Percentiles rank a stretch among this genome's conserved stretches.
phyloP scores from a whole-genome alignment of 768 basidiomycete species.

The Termitomyces sp. region DNA sequence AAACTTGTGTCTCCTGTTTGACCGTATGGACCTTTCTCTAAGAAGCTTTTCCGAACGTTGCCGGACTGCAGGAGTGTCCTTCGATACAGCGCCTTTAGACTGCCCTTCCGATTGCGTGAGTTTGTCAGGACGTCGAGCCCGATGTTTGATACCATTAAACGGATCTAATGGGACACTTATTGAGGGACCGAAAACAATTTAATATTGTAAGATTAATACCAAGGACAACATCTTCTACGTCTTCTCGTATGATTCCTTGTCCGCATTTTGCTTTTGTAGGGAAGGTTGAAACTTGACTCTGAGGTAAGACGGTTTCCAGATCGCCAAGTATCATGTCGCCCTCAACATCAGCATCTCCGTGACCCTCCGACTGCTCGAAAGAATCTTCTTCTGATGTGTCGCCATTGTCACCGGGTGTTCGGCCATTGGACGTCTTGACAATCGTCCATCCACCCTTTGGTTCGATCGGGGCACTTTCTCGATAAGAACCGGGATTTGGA shows the following conservation, averaged over 20 bases:
- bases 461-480: slow-evolving; percentile 31
- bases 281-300: slow-evolving; percentile 21
- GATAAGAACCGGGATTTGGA: slow-evolving; percentile 73
- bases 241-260: slow-evolving; percentile 49
- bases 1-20: slow-evolving; percentile 77
- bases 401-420: slow-evolving; percentile 15
- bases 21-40: slow-evolving; percentile 72
- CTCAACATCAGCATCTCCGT: slow-evolving; percentile 61
- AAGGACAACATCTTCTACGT: slow-evolving; percentile 70
- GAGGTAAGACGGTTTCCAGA: slow-evolving; percentile 51
- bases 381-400: slow-evolving; percentile 10
- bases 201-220: slow-evolving; percentile 41
- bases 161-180: slow-evolving; percentile 43
- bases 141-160: slow-evolving; percentile 45
- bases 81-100: slow-evolving; percentile 16
- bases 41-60: slow-evolving; percentile 55
- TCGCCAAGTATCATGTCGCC: slow-evolving; percentile 75
- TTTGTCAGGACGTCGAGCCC: slow-evolving; percentile 30
- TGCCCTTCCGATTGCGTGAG: slow-evolving; percentile 22
- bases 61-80: slow-evolving; percentile 21
- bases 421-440: slow-evolving; percentile 38
- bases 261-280: slow-evolving; percentile 36
- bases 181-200: slow-evolving; percentile 15
- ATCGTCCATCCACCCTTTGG: slow-evolving; percentile 75
- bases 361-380: slow-evolving; percentile 22